Conservation (phyloP, 2,329 filamentous ascomycete species). For the Cercospora berteroae region DNA sequence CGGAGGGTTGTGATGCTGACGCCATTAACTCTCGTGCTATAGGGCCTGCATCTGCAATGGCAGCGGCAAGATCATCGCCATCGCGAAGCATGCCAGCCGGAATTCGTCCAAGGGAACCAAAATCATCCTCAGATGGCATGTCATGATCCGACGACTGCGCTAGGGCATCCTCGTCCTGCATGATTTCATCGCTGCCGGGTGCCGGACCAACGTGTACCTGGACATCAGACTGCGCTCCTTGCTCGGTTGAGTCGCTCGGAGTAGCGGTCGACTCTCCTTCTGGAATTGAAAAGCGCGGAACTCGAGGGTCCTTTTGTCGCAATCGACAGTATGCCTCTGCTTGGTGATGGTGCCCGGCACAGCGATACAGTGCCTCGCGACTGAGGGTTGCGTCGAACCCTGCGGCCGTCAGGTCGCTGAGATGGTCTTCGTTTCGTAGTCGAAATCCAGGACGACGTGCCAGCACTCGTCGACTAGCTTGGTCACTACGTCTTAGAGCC, state of each 20-base stretch:
- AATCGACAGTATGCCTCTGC: slow-evolving; percentile 73
- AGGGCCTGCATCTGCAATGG: slow-evolving; percentile 23
- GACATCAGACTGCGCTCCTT: slow-evolving; percentile 1
- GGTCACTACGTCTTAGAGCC: slow-evolving; percentile 63
- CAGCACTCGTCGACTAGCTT: slow-evolving; percentile 50
- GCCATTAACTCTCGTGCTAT: slow-evolving; percentile 6
- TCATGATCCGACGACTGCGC: slow-evolving; percentile 19
- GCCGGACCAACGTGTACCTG: slow-evolving; percentile 33
- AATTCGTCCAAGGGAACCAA: slow-evolving; percentile 27
- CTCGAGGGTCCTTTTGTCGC: slow-evolving; percentile 25
- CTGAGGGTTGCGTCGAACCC: slow-evolving; percentile 62
- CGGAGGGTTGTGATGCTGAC: background rate
- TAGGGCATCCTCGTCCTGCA: background rate
- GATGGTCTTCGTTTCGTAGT: slow-evolving; percentile 46
- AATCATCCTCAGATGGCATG: slow-evolving; percentile 27
- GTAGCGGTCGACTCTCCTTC: slow-evolving; percentile 17
- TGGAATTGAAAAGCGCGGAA: slow-evolving; percentile 35
- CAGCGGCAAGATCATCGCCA: slow-evolving; percentile 30
- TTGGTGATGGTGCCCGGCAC: slow-evolving; percentile 61
- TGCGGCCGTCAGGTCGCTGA: slow-evolving; percentile 47
- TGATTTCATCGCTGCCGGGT: background rate
- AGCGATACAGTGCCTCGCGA: slow-evolving; percentile 78
- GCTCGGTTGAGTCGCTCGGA: background rate
- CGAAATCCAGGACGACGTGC: slow-evolving; percentile 53
- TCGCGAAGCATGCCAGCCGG: slow-evolving; percentile 26